Base-by-base conservation (phyloP, 2,329 filamentous ascomycete species). In the Diplodia mutila region DNA sequence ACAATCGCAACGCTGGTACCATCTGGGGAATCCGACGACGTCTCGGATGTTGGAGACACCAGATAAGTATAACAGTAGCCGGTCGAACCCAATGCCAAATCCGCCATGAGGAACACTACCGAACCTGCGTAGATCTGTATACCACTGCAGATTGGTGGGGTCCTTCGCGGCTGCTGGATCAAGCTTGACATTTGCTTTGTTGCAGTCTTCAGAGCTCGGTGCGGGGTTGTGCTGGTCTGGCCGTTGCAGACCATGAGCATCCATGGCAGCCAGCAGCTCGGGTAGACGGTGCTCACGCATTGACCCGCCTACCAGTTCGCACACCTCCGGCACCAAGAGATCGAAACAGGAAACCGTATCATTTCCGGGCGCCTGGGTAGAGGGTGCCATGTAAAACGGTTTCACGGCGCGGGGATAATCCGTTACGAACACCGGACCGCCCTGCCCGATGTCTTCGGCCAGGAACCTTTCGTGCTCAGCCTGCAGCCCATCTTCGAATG, bases 391-490 rank as follows among this genome's bases (percentile, higher is more conserved):
- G 79, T 94, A 99, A 80, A 98, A 99, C 12, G 94, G 92, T 80
- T 99, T 99, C 77, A 95, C 89, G 57, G 85, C 83, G 71, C 87
- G 87, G n/a, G 95, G 95, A 76, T 97, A 99, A 77, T 97, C 86
- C 16, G 94, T 98, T 71, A 99, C 89, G 76, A 98, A 98, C 53
- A 98, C 85, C 8, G 95, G 95, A 1, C 81, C 80, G 21, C 85
- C 84, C 57, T 86, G 81, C 71, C 89, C 89, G 53, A 94, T 75
- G 29, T 82, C 82, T 65, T 87, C 84, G 57, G 95, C 93, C 65
- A 99, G 85, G 77, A 89, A 97, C 76, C 89, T 92, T 80, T 99
- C 95, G 80, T 99, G 95, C 78, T 98, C 94, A 1, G 94, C 90
- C 74, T 95, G 92, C 34, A 99, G 85, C 23, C 91, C 91, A 32